Evolutionary conservation across 2,329 filamentous ascomycete genomes (phyloP).

Genomic region (Cercospora zeae-maydis): DNA sequence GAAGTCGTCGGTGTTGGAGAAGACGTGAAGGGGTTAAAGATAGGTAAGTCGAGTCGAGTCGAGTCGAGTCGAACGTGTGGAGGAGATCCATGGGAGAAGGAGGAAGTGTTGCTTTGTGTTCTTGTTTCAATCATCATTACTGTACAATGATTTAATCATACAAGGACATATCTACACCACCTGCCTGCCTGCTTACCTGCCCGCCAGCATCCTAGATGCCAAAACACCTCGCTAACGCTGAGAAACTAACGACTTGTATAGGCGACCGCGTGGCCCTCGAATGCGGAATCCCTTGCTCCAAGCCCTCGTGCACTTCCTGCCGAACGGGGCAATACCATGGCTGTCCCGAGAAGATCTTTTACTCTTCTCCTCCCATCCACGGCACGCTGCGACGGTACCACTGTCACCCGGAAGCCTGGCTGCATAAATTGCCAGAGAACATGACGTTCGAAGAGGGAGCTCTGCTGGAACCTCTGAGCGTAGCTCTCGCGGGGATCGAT

Average conservation of each 20-base stretch:
- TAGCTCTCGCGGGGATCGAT: constrained; percentile 47
- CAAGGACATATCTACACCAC: too few species aligned
- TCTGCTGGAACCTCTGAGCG: constrained; percentile 49
- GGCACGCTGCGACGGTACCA: constrained; percentile 34
- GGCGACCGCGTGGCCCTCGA: constrained; percentile 36
- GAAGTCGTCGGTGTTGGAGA: constrained; percentile 27
- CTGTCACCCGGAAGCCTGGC: constrained; percentile 32
- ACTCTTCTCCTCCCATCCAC: constrained; percentile 32
- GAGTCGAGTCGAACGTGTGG: too few species aligned
- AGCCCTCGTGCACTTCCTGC: constrained; percentile 31
- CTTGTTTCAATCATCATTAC: too few species aligned
- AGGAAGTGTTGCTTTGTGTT: too few species aligned
- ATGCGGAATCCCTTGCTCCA: constrained; percentile 34
- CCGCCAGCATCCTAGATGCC: background rate
- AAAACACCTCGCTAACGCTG: background rate
- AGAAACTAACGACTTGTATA: background rate
- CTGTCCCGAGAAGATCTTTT: constrained; percentile 34
- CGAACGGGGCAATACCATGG: constrained; percentile 33
- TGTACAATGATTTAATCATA: background rate
- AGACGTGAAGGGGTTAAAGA: constrained; percentile 24
- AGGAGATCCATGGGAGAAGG: too few species aligned
- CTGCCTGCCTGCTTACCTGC: background rate
- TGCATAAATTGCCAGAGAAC: constrained; percentile 38
- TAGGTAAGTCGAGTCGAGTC: constrained; percentile 22
- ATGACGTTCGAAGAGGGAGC: constrained; percentile 44